These are phyloP conservation scores for Spinacia oleracea DNA, from an alignment of 179 eudicot species.

Conservation along the genomic window DNA sequence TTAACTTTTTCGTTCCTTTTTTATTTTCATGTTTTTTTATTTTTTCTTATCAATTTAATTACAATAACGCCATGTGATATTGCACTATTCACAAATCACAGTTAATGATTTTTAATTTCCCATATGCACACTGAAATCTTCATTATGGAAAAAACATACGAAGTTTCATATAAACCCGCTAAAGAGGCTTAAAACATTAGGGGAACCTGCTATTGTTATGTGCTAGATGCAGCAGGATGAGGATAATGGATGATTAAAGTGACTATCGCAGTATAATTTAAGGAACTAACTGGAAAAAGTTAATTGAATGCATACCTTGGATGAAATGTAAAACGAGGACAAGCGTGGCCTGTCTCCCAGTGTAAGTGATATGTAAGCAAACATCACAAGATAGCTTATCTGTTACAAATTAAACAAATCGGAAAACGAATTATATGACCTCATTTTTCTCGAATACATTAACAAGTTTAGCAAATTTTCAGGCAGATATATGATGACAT, in stretches of 20 bases:
- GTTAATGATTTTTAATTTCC: too few relatives aligned
- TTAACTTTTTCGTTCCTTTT: too few relatives aligned
- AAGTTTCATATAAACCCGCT: not conserved
- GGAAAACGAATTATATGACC: slow-evolving; percentile 9
- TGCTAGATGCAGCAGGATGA: slow-evolving; percentile 9
- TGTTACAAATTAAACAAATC: slow-evolving; percentile 35
- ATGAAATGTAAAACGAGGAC: slow-evolving; percentile 70
- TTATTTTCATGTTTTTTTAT: too few relatives aligned
- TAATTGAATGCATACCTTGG: slow-evolving; percentile 59
- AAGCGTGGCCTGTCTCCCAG: slow-evolving; percentile 76
- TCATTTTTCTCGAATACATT: not conserved
- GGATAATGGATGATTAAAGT: not conserved
- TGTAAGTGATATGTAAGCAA: slow-evolving; percentile 93
- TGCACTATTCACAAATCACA: too few relatives aligned
- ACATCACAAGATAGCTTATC: slow-evolving; percentile 99
- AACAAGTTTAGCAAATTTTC: not conserved
- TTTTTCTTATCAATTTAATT: too few relatives aligned
- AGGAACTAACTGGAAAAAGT: not conserved
- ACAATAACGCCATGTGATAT: too few relatives aligned
- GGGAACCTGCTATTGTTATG: not conserved
- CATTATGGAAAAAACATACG: not conserved
- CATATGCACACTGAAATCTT: not conserved
- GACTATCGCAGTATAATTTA: not conserved
- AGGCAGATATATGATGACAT: slow-evolving; percentile 1
- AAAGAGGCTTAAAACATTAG: not conserved